Conservation (phyloP, 2,329 filamentous ascomycete species). For the Diplodia seriata region DNA sequence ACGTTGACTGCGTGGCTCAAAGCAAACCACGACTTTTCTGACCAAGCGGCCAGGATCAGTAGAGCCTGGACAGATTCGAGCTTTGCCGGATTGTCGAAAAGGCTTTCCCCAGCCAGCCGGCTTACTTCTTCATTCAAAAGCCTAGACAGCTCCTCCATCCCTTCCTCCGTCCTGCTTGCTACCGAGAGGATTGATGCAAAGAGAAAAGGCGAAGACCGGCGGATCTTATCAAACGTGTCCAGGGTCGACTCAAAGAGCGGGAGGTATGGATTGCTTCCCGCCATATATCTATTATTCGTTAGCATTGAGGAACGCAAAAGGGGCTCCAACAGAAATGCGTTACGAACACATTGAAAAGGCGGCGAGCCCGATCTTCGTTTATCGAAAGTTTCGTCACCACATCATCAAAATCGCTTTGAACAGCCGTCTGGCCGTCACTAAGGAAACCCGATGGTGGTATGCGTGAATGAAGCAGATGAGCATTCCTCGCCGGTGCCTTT, state of each 20-base stretch:
- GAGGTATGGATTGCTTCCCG: conserved; percentile 9
- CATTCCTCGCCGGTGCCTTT: neutral
- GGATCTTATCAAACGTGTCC: conserved; percentile 4
- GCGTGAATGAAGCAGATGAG: neutral
- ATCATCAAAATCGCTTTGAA: neutral
- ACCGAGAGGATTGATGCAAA: conserved; percentile 7
- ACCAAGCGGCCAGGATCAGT: conserved; percentile 16
- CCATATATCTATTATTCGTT: neutral
- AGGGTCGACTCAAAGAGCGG: conserved; percentile 10
- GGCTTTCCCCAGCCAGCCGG: neutral
- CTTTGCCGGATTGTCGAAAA: neutral
- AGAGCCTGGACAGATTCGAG: conserved; percentile 2
- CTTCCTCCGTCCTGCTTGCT: neutral
- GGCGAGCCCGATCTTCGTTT: conserved; percentile 4
- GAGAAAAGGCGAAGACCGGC: neutral
- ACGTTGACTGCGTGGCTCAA: conserved; percentile 11
- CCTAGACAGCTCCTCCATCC: neutral
- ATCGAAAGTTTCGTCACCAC: neutral
- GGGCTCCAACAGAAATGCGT: too few species aligned
- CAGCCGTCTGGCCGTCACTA: neutral
- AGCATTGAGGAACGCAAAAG: neutral
- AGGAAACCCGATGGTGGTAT: neutral
- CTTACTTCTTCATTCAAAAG: neutral
- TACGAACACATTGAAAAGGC: conserved; percentile 11
- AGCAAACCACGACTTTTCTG: conserved; percentile 19